Base-by-base conservation (phyloP, 148 eudicot genomes). In the Chenopodium formosanum region DNA sequence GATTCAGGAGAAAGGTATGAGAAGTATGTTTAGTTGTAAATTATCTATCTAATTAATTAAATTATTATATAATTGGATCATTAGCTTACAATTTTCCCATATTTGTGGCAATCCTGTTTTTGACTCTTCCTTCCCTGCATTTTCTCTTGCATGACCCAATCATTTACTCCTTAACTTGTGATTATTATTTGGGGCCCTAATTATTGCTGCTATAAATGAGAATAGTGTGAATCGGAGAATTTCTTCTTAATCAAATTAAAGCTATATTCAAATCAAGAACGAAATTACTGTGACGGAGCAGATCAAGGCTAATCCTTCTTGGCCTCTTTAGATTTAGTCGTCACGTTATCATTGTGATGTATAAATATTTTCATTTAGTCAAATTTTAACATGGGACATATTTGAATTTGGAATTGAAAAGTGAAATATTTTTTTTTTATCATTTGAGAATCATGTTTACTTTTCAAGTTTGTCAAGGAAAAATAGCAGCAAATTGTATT, bases 21-120 rank as follows among this genome's bases (percentile, higher is more conserved):
- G 53, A 12, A 70, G 73, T 46, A 23, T 70, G 71, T 78, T 67
- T 40, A 58, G 32, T 67, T 79, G 82, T 74, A 79, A 74, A 83
- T 66, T 67, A 20, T 25, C 27, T 58, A 60, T 23, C 62, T 48
- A 62, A 69, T 79, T 40, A 27, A 40, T 73, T 79, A 44, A 52
- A 79, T 79, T 66, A 73, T 25, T 17, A 13, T 62, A 64, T 60
- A 44, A 14, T 82, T 82, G 6, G 44, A 40, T 40, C 44, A 5
- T 44, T 70, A 27, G 58, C 31, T 23, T 40, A 76, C 58, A 70
- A 16, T 82, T 53, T 48, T 60, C 48, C 75, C 12, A 69, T 3
- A 17, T 27, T 70, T 58, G 47, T 13, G 56, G 48, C 60, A 70
- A 34, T 76, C 47, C 70, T 82, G 78, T 66, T 20, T 76, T 58